Evolutionary conservation across 2,329 filamentous ascomycete species (phyloP).

Genomic region (Diaporthe australafricana): DNA sequence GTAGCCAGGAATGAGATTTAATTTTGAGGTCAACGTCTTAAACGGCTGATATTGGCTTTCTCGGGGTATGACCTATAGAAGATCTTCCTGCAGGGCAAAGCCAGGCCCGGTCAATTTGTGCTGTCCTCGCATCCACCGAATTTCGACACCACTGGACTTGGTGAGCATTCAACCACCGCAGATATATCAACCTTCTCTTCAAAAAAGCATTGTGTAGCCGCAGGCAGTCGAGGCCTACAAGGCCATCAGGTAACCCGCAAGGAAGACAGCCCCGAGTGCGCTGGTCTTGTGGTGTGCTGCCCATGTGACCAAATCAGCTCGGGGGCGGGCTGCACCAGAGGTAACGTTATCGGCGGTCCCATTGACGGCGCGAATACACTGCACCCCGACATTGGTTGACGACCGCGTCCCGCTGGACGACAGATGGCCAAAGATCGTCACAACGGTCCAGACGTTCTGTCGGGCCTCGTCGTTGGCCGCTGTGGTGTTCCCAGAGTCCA

Average conservation of each 20-base stretch:
- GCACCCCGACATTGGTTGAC: conserved; percentile 20
- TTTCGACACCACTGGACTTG: neutral
- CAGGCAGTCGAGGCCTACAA: neutral
- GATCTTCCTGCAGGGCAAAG: neutral
- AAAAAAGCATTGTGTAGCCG: neutral
- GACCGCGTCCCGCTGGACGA: neutral
- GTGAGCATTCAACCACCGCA: too few species aligned
- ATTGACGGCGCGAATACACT: conserved; percentile 26
- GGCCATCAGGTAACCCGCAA: neutral
- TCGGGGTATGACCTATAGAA: too few species aligned
- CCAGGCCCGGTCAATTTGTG: neutral
- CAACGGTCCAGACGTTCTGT: conserved; percentile 26
- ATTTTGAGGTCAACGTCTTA: too few species aligned
- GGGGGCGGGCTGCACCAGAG: neutral
- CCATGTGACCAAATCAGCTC: neutral
- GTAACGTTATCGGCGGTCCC: conserved; percentile 22
- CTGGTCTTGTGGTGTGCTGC: neutral
- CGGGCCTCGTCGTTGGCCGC: conserved; percentile 7
- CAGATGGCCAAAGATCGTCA: conserved; percentile 28
- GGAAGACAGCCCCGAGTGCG: neutral
- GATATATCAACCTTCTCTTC: neutral
- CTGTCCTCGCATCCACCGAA: neutral
- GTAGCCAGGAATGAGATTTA: too few species aligned
- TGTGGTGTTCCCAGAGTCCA: conserved; percentile 9
- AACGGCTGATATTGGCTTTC: too few species aligned